A percentile compares a stretch with the other conserved stretches of the same genome.
phyloP scores from a whole-genome alignment of 306 rosid genomes.

The Carpinus viminea region DNA sequence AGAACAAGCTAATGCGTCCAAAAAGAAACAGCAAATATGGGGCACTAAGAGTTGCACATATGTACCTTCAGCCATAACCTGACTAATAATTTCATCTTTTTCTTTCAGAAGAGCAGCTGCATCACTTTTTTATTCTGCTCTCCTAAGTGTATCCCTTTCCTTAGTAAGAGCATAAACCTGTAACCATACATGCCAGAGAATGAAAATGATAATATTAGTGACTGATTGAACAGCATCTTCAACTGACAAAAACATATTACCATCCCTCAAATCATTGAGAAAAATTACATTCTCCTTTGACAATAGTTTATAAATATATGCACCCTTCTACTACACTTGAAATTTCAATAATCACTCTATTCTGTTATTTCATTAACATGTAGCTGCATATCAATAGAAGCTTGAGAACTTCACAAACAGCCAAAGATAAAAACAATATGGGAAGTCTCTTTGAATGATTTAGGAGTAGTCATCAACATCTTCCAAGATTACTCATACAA shows the following conservation, averaged over 20 bases:
- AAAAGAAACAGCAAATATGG: background rate
- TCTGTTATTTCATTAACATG: background rate
- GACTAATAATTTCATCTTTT: conserved; percentile 97
- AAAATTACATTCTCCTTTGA: background rate
- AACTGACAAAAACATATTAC: background rate
- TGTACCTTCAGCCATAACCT: conserved; percentile 99
- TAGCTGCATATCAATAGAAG: background rate
- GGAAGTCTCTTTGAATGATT: background rate
- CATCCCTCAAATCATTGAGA: background rate
- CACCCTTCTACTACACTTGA: background rate
- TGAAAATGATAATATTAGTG: conserved; percentile 13
- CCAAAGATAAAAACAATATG: background rate
- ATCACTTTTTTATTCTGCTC: conserved; percentile 95
- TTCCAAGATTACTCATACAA: background rate
- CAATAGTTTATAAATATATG: background rate
- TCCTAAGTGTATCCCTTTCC: conserved; percentile 94
- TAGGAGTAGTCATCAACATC: background rate
- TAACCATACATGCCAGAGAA: conserved; percentile 31
- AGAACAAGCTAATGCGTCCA: background rate
- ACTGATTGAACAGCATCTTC: conserved; percentile 18
- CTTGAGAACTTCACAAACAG: background rate
- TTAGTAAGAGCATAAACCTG: conserved; percentile 94
- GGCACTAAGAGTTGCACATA: background rate
- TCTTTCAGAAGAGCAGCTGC: conserved; percentile 98
- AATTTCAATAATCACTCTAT: background rate